Percentiles rank a stretch among this genome's conserved stretches.
Conservation (phyloP, 1,284 basidiomycete species). For the Phylloboletellus chloephorus region DNA sequence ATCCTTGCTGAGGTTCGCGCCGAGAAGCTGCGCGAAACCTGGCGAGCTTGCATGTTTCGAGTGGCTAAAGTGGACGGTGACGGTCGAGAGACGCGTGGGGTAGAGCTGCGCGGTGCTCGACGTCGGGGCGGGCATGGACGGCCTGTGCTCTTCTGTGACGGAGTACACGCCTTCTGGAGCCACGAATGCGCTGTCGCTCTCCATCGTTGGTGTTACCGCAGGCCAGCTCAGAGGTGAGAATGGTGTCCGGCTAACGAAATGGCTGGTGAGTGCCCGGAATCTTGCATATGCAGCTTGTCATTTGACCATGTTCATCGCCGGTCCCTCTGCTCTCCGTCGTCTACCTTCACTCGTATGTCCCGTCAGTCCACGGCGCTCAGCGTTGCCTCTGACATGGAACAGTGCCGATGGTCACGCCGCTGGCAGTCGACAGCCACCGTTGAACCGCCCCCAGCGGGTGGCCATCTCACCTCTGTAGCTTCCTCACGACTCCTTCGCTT, state of each 20-base stretch:
- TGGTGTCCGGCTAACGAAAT: slow-evolving; percentile 6
- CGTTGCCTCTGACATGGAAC: slow-evolving; percentile 1
- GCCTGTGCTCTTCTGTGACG: slow-evolving; percentile 78
- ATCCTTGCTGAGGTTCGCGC: slow-evolving; percentile 40
- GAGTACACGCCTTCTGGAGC: slow-evolving; percentile 85
- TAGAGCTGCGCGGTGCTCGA: slow-evolving; percentile 46
- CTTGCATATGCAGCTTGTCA: slow-evolving; percentile 20
- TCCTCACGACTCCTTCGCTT: slow-evolving; percentile 56
- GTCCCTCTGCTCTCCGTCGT: slow-evolving; percentile 17
- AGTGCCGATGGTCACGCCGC: slow-evolving; percentile 26
- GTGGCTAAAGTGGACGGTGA: slow-evolving; percentile 58
- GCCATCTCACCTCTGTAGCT: slow-evolving; percentile 64
- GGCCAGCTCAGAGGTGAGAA: not conserved
- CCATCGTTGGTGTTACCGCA: slow-evolving; percentile 42
- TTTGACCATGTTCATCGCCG: slow-evolving; percentile 21
- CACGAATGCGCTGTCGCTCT: slow-evolving; percentile 76
- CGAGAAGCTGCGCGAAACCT: slow-evolving; percentile 62
- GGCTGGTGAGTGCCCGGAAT: slow-evolving; percentile 22
- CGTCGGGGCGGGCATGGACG: slow-evolving; percentile 44
- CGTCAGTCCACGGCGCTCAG: not conserved
- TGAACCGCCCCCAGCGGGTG: slow-evolving; percentile 67
- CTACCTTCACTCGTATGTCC: slow-evolving; percentile 21
- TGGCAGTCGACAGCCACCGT: slow-evolving; percentile 39
- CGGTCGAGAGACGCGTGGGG: slow-evolving; percentile 58
- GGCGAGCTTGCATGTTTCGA: slow-evolving; percentile 50